These are phyloP conservation scores for Fusarium abutilonis DNA, from an alignment of 2,329 filamentous ascomycete genomes.

Conservation along the genomic window DNA sequence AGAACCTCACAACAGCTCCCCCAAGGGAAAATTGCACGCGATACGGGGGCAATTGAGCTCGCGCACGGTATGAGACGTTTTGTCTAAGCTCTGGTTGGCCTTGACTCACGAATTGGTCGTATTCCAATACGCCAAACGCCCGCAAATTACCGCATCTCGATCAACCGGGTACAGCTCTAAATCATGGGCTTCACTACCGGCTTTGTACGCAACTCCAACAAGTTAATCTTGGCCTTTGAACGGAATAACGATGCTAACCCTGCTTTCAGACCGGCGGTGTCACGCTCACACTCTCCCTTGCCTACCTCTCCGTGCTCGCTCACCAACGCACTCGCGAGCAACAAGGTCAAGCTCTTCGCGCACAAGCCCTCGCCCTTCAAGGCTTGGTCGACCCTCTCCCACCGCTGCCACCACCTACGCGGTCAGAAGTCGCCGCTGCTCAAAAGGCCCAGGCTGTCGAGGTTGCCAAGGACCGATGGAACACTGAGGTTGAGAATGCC, in stretches of 20 bases:
- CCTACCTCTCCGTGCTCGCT: conserved; percentile 76
- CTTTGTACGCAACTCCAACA: conserved; percentile 67
- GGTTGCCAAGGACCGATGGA: conserved; percentile 80
- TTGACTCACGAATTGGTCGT: conserved; percentile 34
- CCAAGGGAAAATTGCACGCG: conserved; percentile 26
- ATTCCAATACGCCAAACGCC: conserved; percentile 26
- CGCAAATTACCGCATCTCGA: conserved; percentile 47
- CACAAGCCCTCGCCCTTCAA: conserved; percentile 65
- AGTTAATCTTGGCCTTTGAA: neutral
- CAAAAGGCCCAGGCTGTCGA: conserved; percentile 69
- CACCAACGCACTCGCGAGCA: conserved; percentile 74
- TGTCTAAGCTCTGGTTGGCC: conserved; percentile 37
- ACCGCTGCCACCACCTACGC: conserved; percentile 59
- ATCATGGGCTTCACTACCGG: conserved; percentile 78
- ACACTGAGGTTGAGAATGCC: conserved; percentile 74
- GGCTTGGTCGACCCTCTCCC: conserved; percentile 61
- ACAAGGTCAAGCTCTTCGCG: conserved; percentile 66
- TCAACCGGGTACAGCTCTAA: conserved; percentile 41
- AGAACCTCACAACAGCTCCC: conserved; percentile 38
- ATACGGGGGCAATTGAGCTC: conserved; percentile 43
- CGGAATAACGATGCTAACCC: conserved; percentile 10
- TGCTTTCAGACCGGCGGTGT: conserved; percentile 73
- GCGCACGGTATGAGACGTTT: conserved; percentile 49
- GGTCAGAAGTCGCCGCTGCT: conserved; percentile 61
- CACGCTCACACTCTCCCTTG: conserved; percentile 76